Evolutionary conservation across 345 rosid species (phyloP).

Genomic region (Eucalyptus victrix): DNA sequence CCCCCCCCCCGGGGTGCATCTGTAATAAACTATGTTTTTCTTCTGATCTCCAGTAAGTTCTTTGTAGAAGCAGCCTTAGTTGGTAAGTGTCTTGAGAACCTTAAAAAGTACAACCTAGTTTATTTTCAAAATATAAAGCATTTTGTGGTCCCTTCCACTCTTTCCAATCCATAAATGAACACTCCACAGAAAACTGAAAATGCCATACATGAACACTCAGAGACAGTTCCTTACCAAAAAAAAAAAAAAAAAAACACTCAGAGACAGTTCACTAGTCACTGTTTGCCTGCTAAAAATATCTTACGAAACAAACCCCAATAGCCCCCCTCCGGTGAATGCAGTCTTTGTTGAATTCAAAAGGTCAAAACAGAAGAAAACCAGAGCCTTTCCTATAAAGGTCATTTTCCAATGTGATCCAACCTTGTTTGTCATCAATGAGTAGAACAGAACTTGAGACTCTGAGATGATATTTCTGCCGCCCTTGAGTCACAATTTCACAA

Average conservation of each 20-base stretch:
- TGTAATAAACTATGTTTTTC: background rate
- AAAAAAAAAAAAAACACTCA: too few relatives aligned
- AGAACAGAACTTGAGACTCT: background rate
- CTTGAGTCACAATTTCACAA: background rate
- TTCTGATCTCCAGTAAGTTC: background rate
- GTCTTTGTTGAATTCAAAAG: background rate
- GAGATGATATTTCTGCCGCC: background rate
- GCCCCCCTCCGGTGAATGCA: background rate
- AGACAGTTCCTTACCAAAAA: too few relatives aligned
- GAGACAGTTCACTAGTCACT: background rate
- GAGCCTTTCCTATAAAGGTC: background rate
- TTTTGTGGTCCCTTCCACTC: background rate
- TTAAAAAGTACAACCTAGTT: background rate
- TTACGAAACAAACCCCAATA: background rate
- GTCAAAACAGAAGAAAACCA: background rate
- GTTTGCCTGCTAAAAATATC: background rate
- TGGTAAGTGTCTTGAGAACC: background rate
- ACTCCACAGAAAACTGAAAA: background rate
- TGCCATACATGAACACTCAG: background rate
- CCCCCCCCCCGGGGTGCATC: background rate
- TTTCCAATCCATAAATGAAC: too few relatives aligned
- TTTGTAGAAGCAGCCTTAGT: background rate
- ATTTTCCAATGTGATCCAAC: background rate
- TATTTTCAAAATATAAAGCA: background rate
- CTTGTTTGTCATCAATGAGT: background rate